Evolutionary conservation across 73 alveolate species (phyloP), one percentile per base, ranked within the genome.

Genomic region (Paramecium sexaurelia): DNA sequence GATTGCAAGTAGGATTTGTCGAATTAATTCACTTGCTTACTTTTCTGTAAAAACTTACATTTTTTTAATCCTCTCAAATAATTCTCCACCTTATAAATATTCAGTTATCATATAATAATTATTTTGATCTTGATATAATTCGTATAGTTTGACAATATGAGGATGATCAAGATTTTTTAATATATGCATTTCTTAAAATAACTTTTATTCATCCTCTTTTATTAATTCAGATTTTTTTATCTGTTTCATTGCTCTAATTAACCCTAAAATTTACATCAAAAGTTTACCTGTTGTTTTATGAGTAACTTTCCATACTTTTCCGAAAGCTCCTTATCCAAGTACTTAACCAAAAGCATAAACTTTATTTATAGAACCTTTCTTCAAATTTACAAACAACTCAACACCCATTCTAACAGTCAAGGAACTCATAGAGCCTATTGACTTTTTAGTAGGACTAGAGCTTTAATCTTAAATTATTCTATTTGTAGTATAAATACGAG

Each of bases 111-210:
- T 85, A 92, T 97, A 97, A 67, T 92, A 95, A 89, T 95, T 96
- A 83, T 94, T 92, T 45, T 93, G 85, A 92, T 96, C 98, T 87
- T 93, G 57, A 95, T 84, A 97, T 85, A 94, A 95, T 85, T 97
- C 99, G 84, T 88, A 95, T 32, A 97, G 67, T 92, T 94, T 97
- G 26, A 97, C 96, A 71, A 97, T 96, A 87, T 96, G 95, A 9
- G 99, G 99, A 93, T 97, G 99, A 68, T 97, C 98, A 39, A 96
- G 75, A 87, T 93, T 91, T 91, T 96, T 96, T 39, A 96, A 86
- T 19, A 96, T 95, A 55, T 94, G 75, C 89, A 96, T 95, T 92
- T 96, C 99, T 22, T 83, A 66, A 32, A 88, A 88, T 68, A 88
- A 13, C 29, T 82, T 88, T 43, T 67, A 43, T 69, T 88, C 94